A percentile compares a stretch with the other conserved stretches of the same genome.
Evolutionary conservation across 129 eudicot species (phyloP).

Genomic region (Lactuca saligna): DNA sequence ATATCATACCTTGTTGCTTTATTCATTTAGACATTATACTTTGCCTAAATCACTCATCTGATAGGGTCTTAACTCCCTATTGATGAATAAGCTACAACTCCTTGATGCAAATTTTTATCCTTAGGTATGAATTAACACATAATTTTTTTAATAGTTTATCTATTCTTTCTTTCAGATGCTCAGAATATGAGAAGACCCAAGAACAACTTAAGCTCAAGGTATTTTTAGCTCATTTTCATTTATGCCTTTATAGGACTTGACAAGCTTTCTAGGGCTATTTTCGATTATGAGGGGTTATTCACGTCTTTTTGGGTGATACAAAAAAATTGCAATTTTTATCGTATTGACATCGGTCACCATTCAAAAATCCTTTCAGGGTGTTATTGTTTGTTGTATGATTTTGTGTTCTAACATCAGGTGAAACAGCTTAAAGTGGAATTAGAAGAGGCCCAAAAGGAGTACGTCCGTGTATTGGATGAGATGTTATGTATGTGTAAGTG

Average conservation of each 20-base stretch:
- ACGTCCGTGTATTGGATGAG: constrained; percentile 44
- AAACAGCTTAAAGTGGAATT: constrained; percentile 46
- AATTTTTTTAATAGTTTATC: neutral
- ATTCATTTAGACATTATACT: too few species aligned
- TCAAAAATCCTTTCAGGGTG: neutral
- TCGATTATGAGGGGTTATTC: neutral
- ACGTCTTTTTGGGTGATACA: neutral
- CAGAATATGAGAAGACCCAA: constrained; percentile 45
- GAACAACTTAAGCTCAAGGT: constrained; percentile 64
- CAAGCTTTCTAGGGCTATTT: neutral
- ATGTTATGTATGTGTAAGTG: constrained; percentile 39
- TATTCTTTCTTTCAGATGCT: constrained; percentile 45
- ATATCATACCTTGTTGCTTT: too few species aligned
- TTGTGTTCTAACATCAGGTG: constrained; percentile 42
- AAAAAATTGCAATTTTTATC: neutral
- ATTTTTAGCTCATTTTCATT: constrained; percentile 8
- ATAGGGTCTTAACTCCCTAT: too few species aligned
- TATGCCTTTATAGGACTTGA: too few species aligned
- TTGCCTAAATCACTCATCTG: too few species aligned
- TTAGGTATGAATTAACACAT: too few species aligned
- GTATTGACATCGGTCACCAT: too few species aligned
- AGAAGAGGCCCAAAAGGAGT: constrained; percentile 39
- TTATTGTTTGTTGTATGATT: neutral
- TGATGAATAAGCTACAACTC: too few species aligned
- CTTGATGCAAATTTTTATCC: too few species aligned